Evolutionary conservation across 495 filamentous ascomycete species (phyloP).

Genomic region (Neurospora tetrasperma): DNA sequence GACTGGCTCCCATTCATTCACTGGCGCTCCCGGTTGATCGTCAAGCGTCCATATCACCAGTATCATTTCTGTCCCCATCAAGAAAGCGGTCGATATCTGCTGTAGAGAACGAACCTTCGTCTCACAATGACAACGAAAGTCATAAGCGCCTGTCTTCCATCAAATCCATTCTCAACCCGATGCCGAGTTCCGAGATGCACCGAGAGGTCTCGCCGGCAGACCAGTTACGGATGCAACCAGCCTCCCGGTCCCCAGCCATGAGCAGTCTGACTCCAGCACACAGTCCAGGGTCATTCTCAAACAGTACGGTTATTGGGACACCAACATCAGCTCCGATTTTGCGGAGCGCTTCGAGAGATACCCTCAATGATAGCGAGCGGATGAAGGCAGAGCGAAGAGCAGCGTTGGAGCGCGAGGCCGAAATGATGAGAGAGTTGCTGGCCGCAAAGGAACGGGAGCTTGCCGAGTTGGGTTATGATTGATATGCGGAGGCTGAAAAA

Average conservation of each 20-base stretch:
- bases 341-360: slow-evolving; percentile 27
- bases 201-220: slow-evolving; percentile 12
- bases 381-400: slow-evolving; percentile 53
- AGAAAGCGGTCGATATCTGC: slow-evolving; percentile 60
- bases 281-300: slow-evolving; percentile 27
- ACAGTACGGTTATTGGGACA: slow-evolving; percentile 12
- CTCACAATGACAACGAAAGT: slow-evolving; percentile 20
- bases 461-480: slow-evolving; percentile 47
- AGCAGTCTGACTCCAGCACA: slow-evolving; percentile 22
- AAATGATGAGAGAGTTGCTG: slow-evolving; percentile 65
- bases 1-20: slow-evolving; percentile 42
- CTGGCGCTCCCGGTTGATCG: slow-evolving; percentile 30
- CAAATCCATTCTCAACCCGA: slow-evolving; percentile 65
- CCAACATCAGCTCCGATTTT: slow-evolving; percentile 18
- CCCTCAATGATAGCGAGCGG: slow-evolving; percentile 41
- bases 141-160: slow-evolving; percentile 64
- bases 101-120: slow-evolving; percentile 34
- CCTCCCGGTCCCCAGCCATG: slow-evolving; percentile 24
- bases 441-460: slow-evolving; percentile 70
- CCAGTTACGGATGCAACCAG: slow-evolving; percentile 15
- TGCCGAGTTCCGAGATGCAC: slow-evolving; percentile 11
- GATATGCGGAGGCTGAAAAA: slow-evolving; percentile 1
- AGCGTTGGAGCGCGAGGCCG: slow-evolving; percentile 60
- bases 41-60: slow-evolving; percentile 41
- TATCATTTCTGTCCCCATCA: slow-evolving; percentile 41